A percentile compares a stretch with the other conserved stretches of the same genome.
Conservation (phyloP, 2,329 filamentous ascomycete species). For the Penicillium aurantiogriseum region DNA sequence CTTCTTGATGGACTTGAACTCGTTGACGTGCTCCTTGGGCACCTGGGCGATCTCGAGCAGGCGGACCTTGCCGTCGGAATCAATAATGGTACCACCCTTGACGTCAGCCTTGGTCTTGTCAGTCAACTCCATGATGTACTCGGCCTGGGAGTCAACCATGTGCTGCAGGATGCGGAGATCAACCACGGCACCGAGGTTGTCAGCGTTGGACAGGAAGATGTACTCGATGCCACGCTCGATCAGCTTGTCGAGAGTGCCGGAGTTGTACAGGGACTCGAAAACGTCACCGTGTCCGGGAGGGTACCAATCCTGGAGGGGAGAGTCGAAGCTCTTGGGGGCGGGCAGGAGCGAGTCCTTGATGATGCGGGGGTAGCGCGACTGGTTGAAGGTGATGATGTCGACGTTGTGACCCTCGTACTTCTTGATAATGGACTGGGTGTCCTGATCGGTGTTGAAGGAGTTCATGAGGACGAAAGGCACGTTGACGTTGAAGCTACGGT, state of each 20-base stretch:
- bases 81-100: constrained; percentile 99
- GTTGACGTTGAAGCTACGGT: constrained; percentile 95
- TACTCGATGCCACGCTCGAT: constrained; percentile 94
- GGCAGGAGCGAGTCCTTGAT: constrained; percentile 97
- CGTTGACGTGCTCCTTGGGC: constrained; percentile 98
- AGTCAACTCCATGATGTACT: constrained; percentile 99
- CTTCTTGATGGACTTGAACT: constrained; percentile 99
- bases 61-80: constrained; percentile 95
- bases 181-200: constrained; percentile 96
- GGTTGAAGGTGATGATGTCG: constrained; percentile 99
- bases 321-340: constrained; percentile 84
- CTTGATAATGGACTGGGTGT: constrained; percentile 99
- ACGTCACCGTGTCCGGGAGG: constrained; percentile 98
- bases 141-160: constrained; percentile 95
- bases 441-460: constrained; percentile 99
- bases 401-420: constrained; percentile 99
- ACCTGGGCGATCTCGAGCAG: constrained; percentile 98
- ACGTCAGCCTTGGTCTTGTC: constrained; percentile 99
- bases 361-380: constrained; percentile 96
- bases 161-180: constrained; percentile 98
- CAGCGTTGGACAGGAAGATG: constrained; percentile 97
- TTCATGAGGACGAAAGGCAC: constrained; percentile 99
- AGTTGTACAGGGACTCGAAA: constrained; percentile 99
- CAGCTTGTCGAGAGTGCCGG: constrained; percentile 93
- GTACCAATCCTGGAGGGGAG: constrained; percentile 94